Percentiles rank a stretch among this genome's conserved stretches.
Conservation (phyloP, 2,329 filamentous ascomycete species). For the Fusarium multiceps region DNA sequence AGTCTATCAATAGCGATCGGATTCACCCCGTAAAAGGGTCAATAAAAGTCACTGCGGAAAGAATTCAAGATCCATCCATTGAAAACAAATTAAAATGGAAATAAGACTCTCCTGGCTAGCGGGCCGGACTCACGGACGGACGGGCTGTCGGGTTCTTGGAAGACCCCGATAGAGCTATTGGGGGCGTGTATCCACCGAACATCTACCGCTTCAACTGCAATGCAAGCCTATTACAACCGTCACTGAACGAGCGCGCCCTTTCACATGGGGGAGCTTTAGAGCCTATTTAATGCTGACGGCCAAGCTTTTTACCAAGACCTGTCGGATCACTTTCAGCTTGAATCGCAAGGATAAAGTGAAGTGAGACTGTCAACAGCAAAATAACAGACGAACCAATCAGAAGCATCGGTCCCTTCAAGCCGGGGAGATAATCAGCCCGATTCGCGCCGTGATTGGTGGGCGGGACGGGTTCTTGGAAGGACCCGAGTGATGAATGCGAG, state of each 20-base stretch:
- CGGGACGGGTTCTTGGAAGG: slow-evolving; percentile 25
- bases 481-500: slow-evolving; percentile 25
- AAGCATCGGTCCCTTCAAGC: background rate
- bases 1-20: background rate
- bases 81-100: background rate
- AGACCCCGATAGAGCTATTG: slow-evolving; percentile 46
- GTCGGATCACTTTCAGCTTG: background rate
- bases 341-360: background rate
- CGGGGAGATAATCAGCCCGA: slow-evolving; percentile 32
- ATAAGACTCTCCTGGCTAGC: slow-evolving; percentile 2
- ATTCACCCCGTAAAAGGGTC: slow-evolving; percentile 10
- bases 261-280: background rate
- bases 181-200: slow-evolving; percentile 12
- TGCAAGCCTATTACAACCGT: background rate
- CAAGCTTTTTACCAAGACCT: slow-evolving; percentile 12
- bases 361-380: slow-evolving; percentile 11
- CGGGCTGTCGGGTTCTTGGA: slow-evolving; percentile 49
- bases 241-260: background rate
- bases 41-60: background rate
- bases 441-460: slow-evolving; percentile 15
- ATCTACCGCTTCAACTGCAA: background rate
- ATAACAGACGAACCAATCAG: slow-evolving; percentile 1
- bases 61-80: background rate
- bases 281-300: slow-evolving; percentile 14
- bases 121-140: slow-evolving; percentile 21